Conservation (phyloP, 352 stramenopile genomes). For the Pythium guiyangense region DNA sequence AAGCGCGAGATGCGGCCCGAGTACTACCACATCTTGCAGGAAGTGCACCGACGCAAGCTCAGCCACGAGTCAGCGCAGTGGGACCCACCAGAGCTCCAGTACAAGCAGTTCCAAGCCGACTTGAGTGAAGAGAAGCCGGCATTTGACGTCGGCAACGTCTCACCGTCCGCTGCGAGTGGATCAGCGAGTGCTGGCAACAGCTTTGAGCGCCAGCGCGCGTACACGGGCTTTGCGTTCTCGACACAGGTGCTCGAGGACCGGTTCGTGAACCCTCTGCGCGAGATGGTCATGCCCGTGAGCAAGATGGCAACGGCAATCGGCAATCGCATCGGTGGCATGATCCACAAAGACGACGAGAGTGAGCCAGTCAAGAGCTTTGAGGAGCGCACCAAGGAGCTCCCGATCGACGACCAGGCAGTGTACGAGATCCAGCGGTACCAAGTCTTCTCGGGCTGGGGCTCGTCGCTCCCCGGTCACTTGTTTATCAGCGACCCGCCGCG, state of each 20-base stretch:
- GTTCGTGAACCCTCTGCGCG: slow-evolving; percentile 73
- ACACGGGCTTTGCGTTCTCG: slow-evolving; percentile 84
- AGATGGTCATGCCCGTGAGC: slow-evolving; percentile 65
- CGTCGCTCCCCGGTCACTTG: slow-evolving; percentile 61
- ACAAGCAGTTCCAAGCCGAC: slow-evolving; percentile 71
- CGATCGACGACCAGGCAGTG: slow-evolving; percentile 57
- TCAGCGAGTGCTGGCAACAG: background rate
- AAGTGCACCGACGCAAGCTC: slow-evolving; percentile 50
- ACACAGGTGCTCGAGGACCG: slow-evolving; percentile 73
- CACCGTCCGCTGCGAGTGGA: slow-evolving; percentile 5
- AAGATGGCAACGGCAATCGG: slow-evolving; percentile 33
- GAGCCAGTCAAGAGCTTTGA: slow-evolving; percentile 48
- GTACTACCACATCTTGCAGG: slow-evolving; percentile 87
- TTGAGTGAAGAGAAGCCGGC: slow-evolving; percentile 46
- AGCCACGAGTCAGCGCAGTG: slow-evolving; percentile 44
- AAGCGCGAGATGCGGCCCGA: slow-evolving; percentile 81
- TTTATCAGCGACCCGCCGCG: slow-evolving; percentile 70
- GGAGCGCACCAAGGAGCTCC: slow-evolving; percentile 48
- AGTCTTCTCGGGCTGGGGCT: slow-evolving; percentile 81
- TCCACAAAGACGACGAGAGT: slow-evolving; percentile 23
- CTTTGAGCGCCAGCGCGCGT: slow-evolving; percentile 40
- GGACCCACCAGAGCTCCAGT: slow-evolving; percentile 56
- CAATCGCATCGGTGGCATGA: slow-evolving; percentile 29
- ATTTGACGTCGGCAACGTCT: slow-evolving; percentile 47
- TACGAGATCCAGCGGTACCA: slow-evolving; percentile 86